Evolutionary conservation across 2,329 filamentous ascomycete genomes (phyloP).

Genomic region (Talaromyces marneffei): DNA sequence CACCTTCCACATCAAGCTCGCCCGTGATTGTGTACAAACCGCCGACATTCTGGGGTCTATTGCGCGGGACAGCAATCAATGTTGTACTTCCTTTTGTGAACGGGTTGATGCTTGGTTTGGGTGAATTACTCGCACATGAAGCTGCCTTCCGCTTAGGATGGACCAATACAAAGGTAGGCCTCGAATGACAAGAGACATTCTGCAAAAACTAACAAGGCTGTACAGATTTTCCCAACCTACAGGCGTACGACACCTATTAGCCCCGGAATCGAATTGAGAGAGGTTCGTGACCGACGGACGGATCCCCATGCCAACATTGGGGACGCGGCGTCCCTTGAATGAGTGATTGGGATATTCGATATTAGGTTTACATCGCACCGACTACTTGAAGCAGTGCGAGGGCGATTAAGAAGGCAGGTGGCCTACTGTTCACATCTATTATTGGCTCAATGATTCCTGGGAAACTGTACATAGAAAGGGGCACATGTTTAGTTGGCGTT

Average conservation of each 20-base stretch:
- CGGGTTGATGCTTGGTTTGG: slow-evolving; percentile 96
- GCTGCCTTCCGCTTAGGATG: slow-evolving; percentile 88
- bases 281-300: slow-evolving; percentile 54
- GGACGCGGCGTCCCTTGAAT: slow-evolving; percentile 66
- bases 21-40: slow-evolving; percentile 66
- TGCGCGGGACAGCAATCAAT: slow-evolving; percentile 90
- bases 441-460: slow-evolving; percentile 1
- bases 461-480: slow-evolving; percentile 31
- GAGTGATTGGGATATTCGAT: background rate
- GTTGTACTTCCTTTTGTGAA: slow-evolving; percentile 93
- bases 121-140: slow-evolving; percentile 94
- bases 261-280: slow-evolving; percentile 74
- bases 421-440: slow-evolving; percentile 1
- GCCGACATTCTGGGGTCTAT: slow-evolving; percentile 76
- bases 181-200: background rate
- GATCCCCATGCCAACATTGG: slow-evolving; percentile 52
- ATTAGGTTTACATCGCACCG: background rate
- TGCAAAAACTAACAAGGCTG: background rate
- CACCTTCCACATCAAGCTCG: slow-evolving; percentile 33
- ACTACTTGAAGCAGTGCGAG: background rate
- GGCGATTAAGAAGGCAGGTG: background rate
- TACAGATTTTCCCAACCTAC: slow-evolving; percentile 54
- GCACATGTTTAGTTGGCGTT: slow-evolving; percentile 26
- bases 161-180: slow-evolving; percentile 80
- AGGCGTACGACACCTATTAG: slow-evolving; percentile 64